Percentiles rank a stretch among this genome's conserved stretches.
Evolutionary conservation across 2,329 filamentous ascomycete genomes (phyloP).

Genomic region (Trichoderma sp.): DNA sequence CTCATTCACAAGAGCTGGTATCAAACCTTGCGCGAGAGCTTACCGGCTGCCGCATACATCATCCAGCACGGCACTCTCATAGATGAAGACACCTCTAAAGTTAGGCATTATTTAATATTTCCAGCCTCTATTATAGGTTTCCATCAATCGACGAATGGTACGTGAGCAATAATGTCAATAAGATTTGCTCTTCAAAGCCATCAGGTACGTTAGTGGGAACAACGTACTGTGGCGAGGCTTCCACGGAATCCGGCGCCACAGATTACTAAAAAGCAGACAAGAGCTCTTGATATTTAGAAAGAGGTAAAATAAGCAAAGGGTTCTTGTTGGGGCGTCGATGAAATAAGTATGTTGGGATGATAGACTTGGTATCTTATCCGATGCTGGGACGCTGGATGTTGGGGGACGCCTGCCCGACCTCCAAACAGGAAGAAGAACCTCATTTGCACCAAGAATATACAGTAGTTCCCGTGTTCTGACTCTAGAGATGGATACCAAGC

Average conservation of each 20-base stretch:
- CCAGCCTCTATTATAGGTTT: neutral
- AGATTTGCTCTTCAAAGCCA: neutral
- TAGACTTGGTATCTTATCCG: neutral
- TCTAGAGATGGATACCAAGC: no score
- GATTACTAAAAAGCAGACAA: neutral
- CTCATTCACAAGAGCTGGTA: neutral
- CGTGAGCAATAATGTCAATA: neutral
- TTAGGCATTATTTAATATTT: neutral
- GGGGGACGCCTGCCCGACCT: no score
- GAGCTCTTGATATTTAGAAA: neutral
- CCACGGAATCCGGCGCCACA: no score
- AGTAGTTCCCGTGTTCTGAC: no score
- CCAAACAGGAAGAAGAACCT: no score
- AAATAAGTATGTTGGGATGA: neutral
- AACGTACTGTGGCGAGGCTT: neutral
- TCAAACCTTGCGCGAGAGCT: neutral
- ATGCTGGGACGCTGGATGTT: neutral
- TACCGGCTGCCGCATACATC: neutral
- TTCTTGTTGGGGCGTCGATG: neutral
- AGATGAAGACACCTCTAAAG: neutral
- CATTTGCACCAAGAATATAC: no score
- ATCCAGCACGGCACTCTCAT: neutral
- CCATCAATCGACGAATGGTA: neutral
- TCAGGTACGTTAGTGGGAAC: neutral
- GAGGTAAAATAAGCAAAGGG: neutral